Evolutionary conservation across 2,329 filamentous ascomycete species (phyloP).

Genomic region (Colletotrichum viniferum): DNA sequence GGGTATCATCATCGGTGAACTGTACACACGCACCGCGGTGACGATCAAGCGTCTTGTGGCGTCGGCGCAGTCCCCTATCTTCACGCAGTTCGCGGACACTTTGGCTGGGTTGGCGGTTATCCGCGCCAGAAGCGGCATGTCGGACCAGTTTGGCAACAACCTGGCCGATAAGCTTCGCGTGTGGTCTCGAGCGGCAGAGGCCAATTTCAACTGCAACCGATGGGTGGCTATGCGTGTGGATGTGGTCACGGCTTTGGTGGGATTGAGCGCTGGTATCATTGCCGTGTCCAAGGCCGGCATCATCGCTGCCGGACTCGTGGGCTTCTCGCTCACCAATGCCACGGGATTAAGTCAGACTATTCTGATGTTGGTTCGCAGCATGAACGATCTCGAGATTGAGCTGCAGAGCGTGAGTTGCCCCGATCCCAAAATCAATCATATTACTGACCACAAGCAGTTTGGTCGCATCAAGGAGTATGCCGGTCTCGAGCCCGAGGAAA

Average conservation of each 20-base stretch:
- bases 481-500: conserved; percentile 48
- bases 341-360: conserved; percentile 59
- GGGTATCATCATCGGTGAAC: conserved; percentile 51
- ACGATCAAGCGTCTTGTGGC: conserved; percentile 50
- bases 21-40: conserved; percentile 55
- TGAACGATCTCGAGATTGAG: conserved; percentile 63
- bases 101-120: conserved; percentile 56
- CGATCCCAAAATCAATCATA: fast-evolving
- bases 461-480: conserved; percentile 55
- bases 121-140: conserved; percentile 47
- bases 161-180: conserved; percentile 55
- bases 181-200: conserved; percentile 51
- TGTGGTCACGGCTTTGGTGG: conserved; percentile 57
- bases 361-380: conserved; percentile 53
- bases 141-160: conserved; percentile 48
- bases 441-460: conserved; percentile 36
- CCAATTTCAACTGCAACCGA: conserved; percentile 60
- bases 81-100: conserved; percentile 60
- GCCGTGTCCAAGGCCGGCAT: conserved; percentile 51
- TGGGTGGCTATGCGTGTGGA: conserved; percentile 62
- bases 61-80: conserved; percentile 56
- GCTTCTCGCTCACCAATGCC: conserved; percentile 61
- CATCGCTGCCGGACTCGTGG: conserved; percentile 57
- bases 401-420: conserved; percentile 55
- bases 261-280: conserved; percentile 55